Base-by-base conservation (phyloP, 1,284 basidiomycete species). In the Trichosporon faecale region DNA sequence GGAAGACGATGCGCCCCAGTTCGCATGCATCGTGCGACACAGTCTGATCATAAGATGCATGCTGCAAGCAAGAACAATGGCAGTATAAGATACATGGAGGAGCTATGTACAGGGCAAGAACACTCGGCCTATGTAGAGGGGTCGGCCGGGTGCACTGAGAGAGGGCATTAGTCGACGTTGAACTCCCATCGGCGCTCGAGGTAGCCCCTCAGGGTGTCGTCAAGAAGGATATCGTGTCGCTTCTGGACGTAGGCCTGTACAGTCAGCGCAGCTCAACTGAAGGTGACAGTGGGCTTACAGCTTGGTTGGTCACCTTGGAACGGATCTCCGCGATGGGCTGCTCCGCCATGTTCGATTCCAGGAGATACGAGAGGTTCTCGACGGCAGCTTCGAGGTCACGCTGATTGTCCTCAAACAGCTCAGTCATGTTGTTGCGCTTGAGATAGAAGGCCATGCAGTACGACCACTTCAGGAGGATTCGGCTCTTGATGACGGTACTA, bases 391-490 rank as follows among this genome's bases (percentile, higher is more conserved):
- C 96, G 57, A 99, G 86, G 81, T 99, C 95, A 78, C 94, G 88
- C 84, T 99, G 96, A 79, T 98, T 98, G 84, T 98, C 95, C 84
- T 98, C 96, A 77, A 96, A 99, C 63, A 99, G 85, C 79, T 95
- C 93, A 81, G 98, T 98, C 87, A 93, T 88, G 82, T 98, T 98
- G 75, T 93, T 90, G 79, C 89, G 90, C 69, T 89, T 85, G 21
- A 91, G 82, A 74, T 98, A 99, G 85, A 95, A 99, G 14, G 95
- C 96, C 95, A 99, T 98, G n/a, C 93, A 92, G 80, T 99, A 99
- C 18, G 95, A 98, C 96, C 97, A 99, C 84, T 98, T 98, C 73
- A 99, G 88, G 57, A 96, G 98, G 86, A 91, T 94, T 40, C 96
- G 90, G 80, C 95, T 98, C 81, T 91, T 91, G 74, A 91, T 89